A percentile compares a stretch with the other conserved stretches of the same genome.
phyloP scores from a whole-genome alignment of 2,329 filamentous ascomycete genomes.

The Neofusicoccum sp. region DNA sequence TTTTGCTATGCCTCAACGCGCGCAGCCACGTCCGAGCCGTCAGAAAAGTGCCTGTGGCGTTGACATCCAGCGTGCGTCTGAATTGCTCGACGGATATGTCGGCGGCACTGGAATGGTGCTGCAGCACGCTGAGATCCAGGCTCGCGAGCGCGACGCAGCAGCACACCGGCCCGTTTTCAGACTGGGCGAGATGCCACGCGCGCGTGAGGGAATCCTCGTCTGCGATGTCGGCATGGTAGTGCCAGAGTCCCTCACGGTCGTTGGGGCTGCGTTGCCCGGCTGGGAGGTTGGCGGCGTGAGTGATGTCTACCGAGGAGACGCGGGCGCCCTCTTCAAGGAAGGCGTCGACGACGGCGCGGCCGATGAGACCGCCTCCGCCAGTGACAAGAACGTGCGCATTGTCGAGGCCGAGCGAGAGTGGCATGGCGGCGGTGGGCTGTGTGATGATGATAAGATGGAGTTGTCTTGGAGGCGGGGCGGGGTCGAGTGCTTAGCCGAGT shows the following conservation, averaged over 20 bases:
- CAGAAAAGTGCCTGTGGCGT: constrained; percentile 38
- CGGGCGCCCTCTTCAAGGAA: constrained; percentile 40
- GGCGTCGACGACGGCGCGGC: constrained; percentile 39
- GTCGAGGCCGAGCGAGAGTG: constrained; percentile 36
- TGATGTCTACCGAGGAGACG: constrained; percentile 41
- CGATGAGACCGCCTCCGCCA: constrained; percentile 50
- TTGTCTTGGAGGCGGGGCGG: too few relatives aligned
- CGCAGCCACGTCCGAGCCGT: constrained; percentile 45
- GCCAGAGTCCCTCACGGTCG: constrained; percentile 16
- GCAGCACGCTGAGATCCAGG: constrained; percentile 44
- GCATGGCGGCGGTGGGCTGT: not conserved
- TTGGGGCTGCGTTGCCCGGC: not conserved
- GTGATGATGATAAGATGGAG: too few relatives aligned
- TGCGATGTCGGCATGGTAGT: constrained; percentile 34
- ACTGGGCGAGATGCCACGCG: constrained; percentile 36
- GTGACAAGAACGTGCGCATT: constrained; percentile 42
- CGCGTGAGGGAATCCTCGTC: constrained; percentile 33
- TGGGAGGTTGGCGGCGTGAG: constrained; percentile 9
- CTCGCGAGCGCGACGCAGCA: constrained; percentile 46
- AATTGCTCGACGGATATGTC: constrained; percentile 43
- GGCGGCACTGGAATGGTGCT: constrained; percentile 34
- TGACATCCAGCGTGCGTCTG: constrained; percentile 42
- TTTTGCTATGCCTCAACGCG: constrained; percentile 27
- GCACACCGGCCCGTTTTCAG: constrained; percentile 36
- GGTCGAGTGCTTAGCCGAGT: too few relatives aligned